These are phyloP conservation scores for Metschnikowia matae DNA, from an alignment of 805 yeast species.

Conservation along the genomic window DNA sequence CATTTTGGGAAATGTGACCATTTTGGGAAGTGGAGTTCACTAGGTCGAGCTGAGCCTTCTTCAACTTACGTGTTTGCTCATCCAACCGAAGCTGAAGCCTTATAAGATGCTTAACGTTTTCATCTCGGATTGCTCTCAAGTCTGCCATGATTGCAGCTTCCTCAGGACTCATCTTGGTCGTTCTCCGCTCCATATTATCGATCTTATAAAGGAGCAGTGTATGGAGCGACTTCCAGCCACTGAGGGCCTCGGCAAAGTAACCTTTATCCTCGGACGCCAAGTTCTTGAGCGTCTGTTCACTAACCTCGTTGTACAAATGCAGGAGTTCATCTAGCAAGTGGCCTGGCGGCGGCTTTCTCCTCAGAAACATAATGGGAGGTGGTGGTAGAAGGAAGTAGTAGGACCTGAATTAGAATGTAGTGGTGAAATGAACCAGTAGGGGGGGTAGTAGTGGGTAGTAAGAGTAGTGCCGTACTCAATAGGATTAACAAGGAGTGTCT, in stretches of 20 bases:
- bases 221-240: slow-evolving; percentile 73
- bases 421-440: too few relatives aligned
- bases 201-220: slow-evolving; percentile 54
- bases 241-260: slow-evolving; percentile 51
- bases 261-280: slow-evolving; percentile 54
- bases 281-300: slow-evolving; percentile 55
- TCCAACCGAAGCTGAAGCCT: slow-evolving; percentile 39
- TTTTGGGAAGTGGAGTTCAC: not conserved
- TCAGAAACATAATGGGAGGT: slow-evolving; percentile 40
- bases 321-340: slow-evolving; percentile 48
- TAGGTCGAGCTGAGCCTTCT: slow-evolving; percentile 4
- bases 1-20: not conserved
- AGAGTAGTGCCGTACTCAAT: too few relatives aligned
- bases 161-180: slow-evolving; percentile 21
- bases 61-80: slow-evolving; percentile 21
- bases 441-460: too few relatives aligned
- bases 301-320: slow-evolving; percentile 58
- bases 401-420: too few relatives aligned
- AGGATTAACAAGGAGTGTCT: too few relatives aligned
- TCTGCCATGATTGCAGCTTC: slow-evolving; percentile 21
- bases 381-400: too few relatives aligned
- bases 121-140: slow-evolving; percentile 36
- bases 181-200: slow-evolving; percentile 47
- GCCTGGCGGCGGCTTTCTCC: slow-evolving; percentile 58
- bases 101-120: slow-evolving; percentile 40